These are phyloP conservation scores for Phaeosphaeria sp. DNA, from an alignment of 2,329 filamentous ascomycete species.

Conservation along the genomic window DNA sequence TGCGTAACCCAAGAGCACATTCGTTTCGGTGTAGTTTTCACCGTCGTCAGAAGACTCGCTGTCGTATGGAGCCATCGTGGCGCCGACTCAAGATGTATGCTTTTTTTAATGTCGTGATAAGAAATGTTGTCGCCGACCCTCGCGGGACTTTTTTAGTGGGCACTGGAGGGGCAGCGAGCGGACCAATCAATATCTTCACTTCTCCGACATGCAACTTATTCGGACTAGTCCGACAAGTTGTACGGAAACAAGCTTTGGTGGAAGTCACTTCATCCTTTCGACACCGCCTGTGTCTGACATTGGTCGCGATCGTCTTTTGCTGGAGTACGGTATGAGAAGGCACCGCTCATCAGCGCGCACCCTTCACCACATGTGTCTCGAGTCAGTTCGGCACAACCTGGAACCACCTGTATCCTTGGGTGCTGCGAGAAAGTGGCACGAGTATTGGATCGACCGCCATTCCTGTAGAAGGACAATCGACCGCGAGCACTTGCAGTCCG, in stretches of 20 bases:
- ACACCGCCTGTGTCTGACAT: background rate
- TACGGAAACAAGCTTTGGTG: background rate
- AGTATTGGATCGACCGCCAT: background rate
- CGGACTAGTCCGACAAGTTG: background rate
- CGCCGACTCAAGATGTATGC: background rate
- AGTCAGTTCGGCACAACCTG: background rate
- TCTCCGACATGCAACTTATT: background rate
- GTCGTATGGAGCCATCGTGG: constrained; percentile 76
- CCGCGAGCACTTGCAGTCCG: background rate
- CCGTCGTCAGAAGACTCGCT: constrained; percentile 80
- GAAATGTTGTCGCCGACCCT: background rate
- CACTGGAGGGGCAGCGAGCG: background rate
- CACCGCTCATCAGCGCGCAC: background rate
- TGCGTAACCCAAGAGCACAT: constrained; percentile 88
- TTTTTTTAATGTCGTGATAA: background rate
- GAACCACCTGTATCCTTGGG: too few relatives aligned
- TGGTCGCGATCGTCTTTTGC: background rate
- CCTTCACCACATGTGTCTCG: background rate
- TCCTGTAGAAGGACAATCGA: background rate
- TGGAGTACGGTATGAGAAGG: background rate
- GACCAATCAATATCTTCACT: background rate
- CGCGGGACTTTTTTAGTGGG: background rate
- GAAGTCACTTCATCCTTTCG: background rate
- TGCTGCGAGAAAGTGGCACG: background rate
- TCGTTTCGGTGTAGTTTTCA: constrained; percentile 77